Evolutionary conservation across 208 protist species (phyloP), one percentile per base, ranked within the genome.

Genomic region (Leishmania braziliensis): DNA sequence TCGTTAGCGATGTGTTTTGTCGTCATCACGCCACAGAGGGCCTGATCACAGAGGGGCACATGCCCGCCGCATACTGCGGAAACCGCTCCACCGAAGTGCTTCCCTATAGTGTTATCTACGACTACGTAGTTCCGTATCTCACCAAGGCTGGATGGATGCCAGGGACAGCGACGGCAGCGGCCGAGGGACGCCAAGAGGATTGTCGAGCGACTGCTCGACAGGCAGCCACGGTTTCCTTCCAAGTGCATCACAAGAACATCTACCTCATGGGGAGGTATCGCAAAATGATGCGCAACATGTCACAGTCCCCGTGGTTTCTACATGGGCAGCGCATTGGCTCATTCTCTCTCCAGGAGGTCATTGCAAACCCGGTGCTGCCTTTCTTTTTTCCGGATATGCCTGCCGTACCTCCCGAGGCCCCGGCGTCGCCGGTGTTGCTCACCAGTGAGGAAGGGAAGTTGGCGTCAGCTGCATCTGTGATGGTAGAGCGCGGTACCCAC

Each of bases 241-340:
- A 75, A 43, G 76, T 95, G 14, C 74, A 86, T 53, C 94, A 97
- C 78, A 78, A 90, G 5, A 95, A 96, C 83, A 92, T 98, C 77
- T 94, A 91, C 82, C 68, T 98, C 43, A 90, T 95, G 68, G 95
- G 95, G 16, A 95, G 89, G 75, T 98, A 98, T 78, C 85, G 92
- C 63, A 98, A 98, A 75, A 88, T 94, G 90, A 90, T 88, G 80
- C 91, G 95, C 3, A 89, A 92, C 78, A 85, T 98, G 82, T 95
- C 93, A 2, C 95, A 98, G 85, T 96, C 93, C 20, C 95, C 95
- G 78, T 98, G 95, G 95, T 98, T 97, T 78, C 82, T 79, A 53
- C 80, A 92, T 77, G 91, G 89, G n/a, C 86, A 79, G 39, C 92
- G 94, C 48, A 88, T 97, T 26, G 94, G 94, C 29, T 83, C 88